Evolutionary conservation across 2,329 filamentous ascomycete species (phyloP).

Genomic region (Dryadomyces quercivorus): DNA sequence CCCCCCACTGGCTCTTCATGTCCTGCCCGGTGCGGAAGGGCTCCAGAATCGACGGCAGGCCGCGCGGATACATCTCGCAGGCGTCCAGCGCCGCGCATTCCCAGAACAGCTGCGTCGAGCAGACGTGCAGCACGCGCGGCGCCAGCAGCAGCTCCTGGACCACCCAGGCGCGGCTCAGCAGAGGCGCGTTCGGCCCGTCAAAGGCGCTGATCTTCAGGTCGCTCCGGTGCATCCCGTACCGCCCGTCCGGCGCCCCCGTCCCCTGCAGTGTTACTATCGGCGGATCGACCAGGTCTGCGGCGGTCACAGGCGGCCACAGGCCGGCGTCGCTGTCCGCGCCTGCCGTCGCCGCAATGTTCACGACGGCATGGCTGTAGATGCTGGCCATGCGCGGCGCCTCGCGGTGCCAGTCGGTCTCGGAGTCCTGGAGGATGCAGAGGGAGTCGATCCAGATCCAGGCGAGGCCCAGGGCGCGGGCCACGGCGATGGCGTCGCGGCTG

Average conservation of each 20-base stretch:
- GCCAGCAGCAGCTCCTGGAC: slow-evolving; percentile 3
- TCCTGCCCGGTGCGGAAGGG: neutral
- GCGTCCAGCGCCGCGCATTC: neutral
- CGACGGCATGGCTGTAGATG: slow-evolving; percentile 10
- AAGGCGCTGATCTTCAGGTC: neutral
- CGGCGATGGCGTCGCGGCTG: slow-evolving; percentile 6
- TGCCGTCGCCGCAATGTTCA: slow-evolving; percentile 3
- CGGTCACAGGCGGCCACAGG: neutral
- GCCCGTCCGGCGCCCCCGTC: neutral
- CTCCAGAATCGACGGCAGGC: neutral
- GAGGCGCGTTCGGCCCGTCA: neutral
- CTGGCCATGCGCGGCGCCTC: slow-evolving; percentile 11
- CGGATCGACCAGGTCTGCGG: neutral
- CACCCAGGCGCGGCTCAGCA: neutral
- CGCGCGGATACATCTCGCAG: neutral
- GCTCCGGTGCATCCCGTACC: neutral
- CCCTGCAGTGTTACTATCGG: neutral
- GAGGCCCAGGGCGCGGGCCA: slow-evolving; percentile 3
- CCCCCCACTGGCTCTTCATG: neutral
- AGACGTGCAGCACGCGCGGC: neutral
- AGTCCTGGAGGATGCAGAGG: slow-evolving; percentile 10
- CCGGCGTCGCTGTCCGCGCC: neutral
- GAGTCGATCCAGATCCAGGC: slow-evolving; percentile 10
- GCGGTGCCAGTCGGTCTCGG: slow-evolving; percentile 4
- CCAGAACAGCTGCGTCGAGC: slow-evolving; percentile 3